A percentile compares a stretch with the other conserved stretches of the same genome.
Evolutionary conservation across 306 rosid species (phyloP).

Genomic region (Hylodesmum podocarpum): DNA sequence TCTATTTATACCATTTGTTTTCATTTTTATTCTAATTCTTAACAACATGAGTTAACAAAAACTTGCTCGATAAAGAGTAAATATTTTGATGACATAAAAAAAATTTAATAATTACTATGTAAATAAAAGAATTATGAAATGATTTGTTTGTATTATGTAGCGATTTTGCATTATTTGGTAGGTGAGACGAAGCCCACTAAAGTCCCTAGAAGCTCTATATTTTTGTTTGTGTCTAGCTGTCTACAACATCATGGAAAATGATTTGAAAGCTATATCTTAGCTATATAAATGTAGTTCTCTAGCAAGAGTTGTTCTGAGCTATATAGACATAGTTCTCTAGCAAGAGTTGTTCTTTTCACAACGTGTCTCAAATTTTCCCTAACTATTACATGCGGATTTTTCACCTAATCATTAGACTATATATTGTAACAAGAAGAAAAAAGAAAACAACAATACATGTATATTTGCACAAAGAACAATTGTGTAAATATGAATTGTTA

Average conservation of each 20-base stretch:
- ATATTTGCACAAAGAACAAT: too few species aligned
- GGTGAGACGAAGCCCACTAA: background rate
- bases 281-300: background rate
- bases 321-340: background rate
- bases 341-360: background rate
- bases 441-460: too few species aligned
- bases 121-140: background rate
- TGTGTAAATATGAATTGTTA: too few species aligned
- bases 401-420: background rate
- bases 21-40: background rate
- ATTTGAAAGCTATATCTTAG: conserved; percentile 39
- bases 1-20: background rate
- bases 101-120: background rate
- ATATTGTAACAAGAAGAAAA: background rate
- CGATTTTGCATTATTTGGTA: conserved; percentile 1
- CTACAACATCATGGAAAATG: background rate
- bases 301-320: background rate
- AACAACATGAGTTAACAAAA: background rate
- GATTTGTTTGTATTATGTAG: background rate
- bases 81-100: background rate
- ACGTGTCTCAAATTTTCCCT: background rate
- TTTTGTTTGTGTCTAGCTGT: background rate
- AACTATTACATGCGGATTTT: background rate
- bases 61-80: background rate
- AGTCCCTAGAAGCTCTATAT: background rate